Base-by-base conservation (phyloP, 805 yeast species). In the Hanseniaspora guilliermondii region DNA sequence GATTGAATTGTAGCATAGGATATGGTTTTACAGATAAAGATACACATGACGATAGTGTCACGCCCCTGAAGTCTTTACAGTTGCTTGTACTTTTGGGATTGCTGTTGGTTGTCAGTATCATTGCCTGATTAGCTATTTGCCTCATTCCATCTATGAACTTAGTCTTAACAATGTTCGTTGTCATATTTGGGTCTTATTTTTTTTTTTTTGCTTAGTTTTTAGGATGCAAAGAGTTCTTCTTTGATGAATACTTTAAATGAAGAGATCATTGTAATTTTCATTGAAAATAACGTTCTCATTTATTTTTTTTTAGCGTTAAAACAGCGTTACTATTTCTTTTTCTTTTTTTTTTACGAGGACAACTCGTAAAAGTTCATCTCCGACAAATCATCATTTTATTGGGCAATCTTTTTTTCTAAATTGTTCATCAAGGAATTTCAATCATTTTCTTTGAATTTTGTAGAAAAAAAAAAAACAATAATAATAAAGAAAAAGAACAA, bases 41-140 rank as follows among this genome's bases (percentile, higher is more conserved):
- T 12, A 87, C 78, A 44, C 88, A 86, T 1, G 96, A 87, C 2
- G 96, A 85, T 1, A 91, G 71, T 0, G 97, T 87, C 73, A 86
- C 79, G 0, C 97, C 97, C 24, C 68, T 60, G 40, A 63, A 64
- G 67, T 47, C 61, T 47, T 46, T 62, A 35, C 52, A 60, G 33
- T 49, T 56, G 3, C 35, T 33, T 9, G 35, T 32, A 2, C 60
- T 54, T 6, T 59, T 56, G n/a, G 60, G 46, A 14, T 63, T 65
- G 17, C 73, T 68, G 2, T 81, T 75, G 3, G 79, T 69, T 0
- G 87, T 82, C 30, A 82, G 64, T 19, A 82, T 73, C 77, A 80
- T 76, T 2, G 82, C 84, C 52, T 76, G 77, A 17, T 71, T 67
- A 1, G 77, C 75, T 39, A 76, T 68, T 35, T 73, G 69, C 30